These are phyloP conservation scores for Suhomyces chickasaworum DNA, from an alignment of 1,139 yeast genomes.

Conservation along the genomic window DNA sequence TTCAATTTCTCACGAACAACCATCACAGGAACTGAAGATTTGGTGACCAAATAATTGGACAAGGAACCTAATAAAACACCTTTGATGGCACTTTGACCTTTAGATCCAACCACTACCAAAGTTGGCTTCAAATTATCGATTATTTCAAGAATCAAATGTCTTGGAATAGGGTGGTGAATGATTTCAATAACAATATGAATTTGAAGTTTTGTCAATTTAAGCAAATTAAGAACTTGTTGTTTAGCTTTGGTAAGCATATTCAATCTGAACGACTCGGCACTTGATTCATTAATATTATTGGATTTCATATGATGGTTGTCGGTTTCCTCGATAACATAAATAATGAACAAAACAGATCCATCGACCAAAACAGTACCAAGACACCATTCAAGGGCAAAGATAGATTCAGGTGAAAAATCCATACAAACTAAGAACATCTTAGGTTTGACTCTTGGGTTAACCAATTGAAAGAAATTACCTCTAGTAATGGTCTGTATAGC, in stretches of 20 bases:
- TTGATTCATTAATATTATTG: conserved; percentile 41
- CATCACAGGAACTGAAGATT: conserved; percentile 84
- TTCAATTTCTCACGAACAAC: conserved; percentile 84
- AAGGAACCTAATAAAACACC: conserved; percentile 78
- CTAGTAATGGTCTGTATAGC: conserved; percentile 70
- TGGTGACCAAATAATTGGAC: conserved; percentile 74
- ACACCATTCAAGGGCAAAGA: conserved; percentile 86
- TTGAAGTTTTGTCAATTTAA: conserved; percentile 71
- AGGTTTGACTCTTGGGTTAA: conserved; percentile 54
- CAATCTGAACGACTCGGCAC: conserved; percentile 53
- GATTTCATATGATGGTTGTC: conserved; percentile 50
- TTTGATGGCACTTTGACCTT: conserved; percentile 73
- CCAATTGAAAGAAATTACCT: conserved; percentile 63
- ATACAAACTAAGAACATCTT: conserved; percentile 75
- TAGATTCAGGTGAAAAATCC: conserved; percentile 83
- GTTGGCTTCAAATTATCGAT: conserved; percentile 83
- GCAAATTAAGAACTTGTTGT: conserved; percentile 56
- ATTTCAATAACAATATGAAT: conserved; percentile 77
- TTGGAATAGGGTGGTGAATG: conserved; percentile 83
- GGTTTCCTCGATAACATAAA: conserved; percentile 76
- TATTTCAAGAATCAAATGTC: conserved; percentile 80
- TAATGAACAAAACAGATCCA: conserved; percentile 78
- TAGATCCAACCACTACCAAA: conserved; percentile 78
- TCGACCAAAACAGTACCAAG: conserved; percentile 84
- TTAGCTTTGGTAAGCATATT: conserved; percentile 65